Conservation (phyloP, 1,284 basidiomycete genomes). For the Ganoderma meredithae region DNA sequence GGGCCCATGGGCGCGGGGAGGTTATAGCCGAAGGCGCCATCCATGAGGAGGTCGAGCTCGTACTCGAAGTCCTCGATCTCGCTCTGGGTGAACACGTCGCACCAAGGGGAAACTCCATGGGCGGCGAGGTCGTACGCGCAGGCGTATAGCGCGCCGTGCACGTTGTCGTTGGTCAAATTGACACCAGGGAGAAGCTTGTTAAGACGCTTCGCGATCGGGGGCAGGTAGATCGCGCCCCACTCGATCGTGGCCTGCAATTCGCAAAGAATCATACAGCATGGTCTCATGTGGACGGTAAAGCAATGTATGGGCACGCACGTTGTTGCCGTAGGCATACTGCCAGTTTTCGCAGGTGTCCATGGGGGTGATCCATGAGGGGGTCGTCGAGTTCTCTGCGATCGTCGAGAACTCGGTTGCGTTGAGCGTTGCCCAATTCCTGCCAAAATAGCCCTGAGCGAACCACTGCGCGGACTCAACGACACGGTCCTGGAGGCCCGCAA, state of each 20-base stretch:
- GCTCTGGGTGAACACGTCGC: constrained; percentile 45
- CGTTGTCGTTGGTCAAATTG: constrained; percentile 42
- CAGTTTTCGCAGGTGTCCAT: constrained; percentile 52
- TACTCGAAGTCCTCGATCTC: constrained; percentile 54
- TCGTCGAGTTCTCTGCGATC: constrained; percentile 48
- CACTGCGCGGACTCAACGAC: constrained; percentile 54
- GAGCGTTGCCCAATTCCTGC: constrained; percentile 42
- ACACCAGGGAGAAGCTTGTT: constrained; percentile 46
- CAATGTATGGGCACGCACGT: constrained; percentile 32
- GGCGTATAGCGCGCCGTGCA: constrained; percentile 54
- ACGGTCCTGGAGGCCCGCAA: constrained; percentile 53
- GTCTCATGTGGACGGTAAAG: background rate
- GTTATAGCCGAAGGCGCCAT: constrained; percentile 52
- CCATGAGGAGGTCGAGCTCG: constrained; percentile 56
- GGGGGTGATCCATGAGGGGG: constrained; percentile 53
- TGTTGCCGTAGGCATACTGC: constrained; percentile 48
- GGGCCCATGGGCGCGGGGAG: constrained; percentile 48
- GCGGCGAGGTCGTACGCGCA: constrained; percentile 55
- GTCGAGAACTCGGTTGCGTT: constrained; percentile 45
- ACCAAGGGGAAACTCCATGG: constrained; percentile 50
- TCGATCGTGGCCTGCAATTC: constrained; percentile 41
- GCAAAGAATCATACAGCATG: constrained; percentile 24
- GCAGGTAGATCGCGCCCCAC: constrained; percentile 51
- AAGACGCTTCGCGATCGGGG: constrained; percentile 47
- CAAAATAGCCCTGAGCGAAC: constrained; percentile 54